Evolutionary conservation across 176 grass and related monocot species (phyloP), one percentile per base, ranked within the genome.

Genomic region (Carex kokanica): DNA sequence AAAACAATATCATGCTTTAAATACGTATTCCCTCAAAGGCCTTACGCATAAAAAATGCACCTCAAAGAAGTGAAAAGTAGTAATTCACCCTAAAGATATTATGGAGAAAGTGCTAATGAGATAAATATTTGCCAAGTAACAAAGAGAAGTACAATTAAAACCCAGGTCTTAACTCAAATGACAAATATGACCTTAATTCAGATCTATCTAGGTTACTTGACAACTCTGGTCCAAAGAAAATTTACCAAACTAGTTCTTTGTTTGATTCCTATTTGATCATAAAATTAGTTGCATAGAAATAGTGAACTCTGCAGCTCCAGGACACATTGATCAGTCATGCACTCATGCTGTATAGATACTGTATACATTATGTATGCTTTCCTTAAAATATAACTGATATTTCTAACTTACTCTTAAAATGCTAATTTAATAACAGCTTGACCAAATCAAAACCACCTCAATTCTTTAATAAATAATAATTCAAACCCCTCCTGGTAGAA

Each of bases 1-100:
- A 88, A 74, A 55, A 84, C n/a, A 61, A 65, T 23, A 52, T 52
- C 14, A 40, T 84, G 27, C 34, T 18, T 70, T 32, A 57, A 51
- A 81, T 83, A 90, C 38, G 63, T 68, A 52, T 4, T 73, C 63
- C 8, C 59, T 60, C 70, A 24, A 70, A 41, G 51, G 58, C 57
- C 14, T 36, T 27, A 49, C 17, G 32, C 75, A 80, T 79, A 7
- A 29, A 34, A 17, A 34, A 34, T 55, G 25, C 40, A 80, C 31
- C 56, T 34, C 20, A 80, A 80, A 60, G 14, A 80, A 56, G 54
- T 25, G 8, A 52, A 57, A 54, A 6, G 18, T 24, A 24, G 5
- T 83, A 74, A n/a, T 64, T 8, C 74, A 60, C 36, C 51, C 24
- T 2, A 74, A 85, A 1, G 32, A 15, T 47, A 31, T 86, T 27